These are phyloP conservation scores for Yamadazyma triangularis DNA, from an alignment of 1,139 yeast species.

Conservation along the genomic window DNA sequence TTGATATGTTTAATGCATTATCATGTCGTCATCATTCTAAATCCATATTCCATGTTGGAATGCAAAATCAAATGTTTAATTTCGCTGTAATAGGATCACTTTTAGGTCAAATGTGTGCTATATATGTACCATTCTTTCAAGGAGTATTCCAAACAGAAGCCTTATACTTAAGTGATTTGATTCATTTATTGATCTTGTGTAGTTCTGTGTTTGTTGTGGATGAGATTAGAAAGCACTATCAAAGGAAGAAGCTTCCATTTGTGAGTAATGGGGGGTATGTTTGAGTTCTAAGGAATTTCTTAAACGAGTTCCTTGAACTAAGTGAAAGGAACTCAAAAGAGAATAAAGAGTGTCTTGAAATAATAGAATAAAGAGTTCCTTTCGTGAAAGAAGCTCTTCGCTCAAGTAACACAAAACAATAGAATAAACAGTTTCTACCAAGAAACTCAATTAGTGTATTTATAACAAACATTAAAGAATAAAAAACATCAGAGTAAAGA, in stretches of 20 bases:
- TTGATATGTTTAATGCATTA: slow-evolving; percentile 93
- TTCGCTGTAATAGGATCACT: slow-evolving; percentile 87
- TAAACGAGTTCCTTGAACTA: no score
- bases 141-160: slow-evolving; percentile 92
- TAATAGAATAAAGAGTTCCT: no score
- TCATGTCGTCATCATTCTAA: slow-evolving; percentile 85
- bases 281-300: no score
- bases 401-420: no score
- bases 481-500: no score
- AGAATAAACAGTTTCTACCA: no score
- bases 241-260: slow-evolving; percentile 13
- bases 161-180: slow-evolving; percentile 60
- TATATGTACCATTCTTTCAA: slow-evolving; percentile 90
- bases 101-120: slow-evolving; percentile 89
- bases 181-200: slow-evolving; percentile 59
- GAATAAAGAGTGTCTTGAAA: no score
- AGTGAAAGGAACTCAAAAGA: no score
- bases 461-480: no score
- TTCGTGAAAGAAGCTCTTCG: no score
- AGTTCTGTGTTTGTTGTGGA: slow-evolving; percentile 84
- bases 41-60: slow-evolving; percentile 75
- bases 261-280: no score
- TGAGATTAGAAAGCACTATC: slow-evolving; percentile 58
- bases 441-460: no score
- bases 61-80: slow-evolving; percentile 82